Base-by-base conservation (phyloP, 1,284 basidiomycete genomes). In the Gymnopus androsaceus region DNA sequence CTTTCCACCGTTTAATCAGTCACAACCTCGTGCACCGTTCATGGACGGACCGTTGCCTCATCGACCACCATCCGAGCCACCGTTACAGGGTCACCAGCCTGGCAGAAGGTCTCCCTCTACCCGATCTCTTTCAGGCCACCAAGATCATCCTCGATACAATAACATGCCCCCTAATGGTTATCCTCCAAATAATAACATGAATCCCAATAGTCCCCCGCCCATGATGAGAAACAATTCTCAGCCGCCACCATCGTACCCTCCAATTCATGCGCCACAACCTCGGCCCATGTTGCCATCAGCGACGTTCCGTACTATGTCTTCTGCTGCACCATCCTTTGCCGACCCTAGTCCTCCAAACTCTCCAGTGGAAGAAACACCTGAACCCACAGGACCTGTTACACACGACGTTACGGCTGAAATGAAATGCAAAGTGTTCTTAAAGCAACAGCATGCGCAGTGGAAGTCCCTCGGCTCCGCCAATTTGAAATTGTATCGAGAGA, bases 371-470 rank as follows among this genome's bases (percentile, higher is more conserved):
- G 84, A 88, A 66, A 70, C 71, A 30, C 74, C 63, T 51, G 58
- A 69, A 21, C 73, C 80, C 1, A 71, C 78, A 15, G 92, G 88
- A 1, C 92, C 92, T 1, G 81, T 88, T 27, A 87, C 83, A 19
- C 85, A 90, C 6, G 77, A 83, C 11, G 77, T 98, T 49, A 84
- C 90, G 3, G 94, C 92, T n/a, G 87, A 94, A 67, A 98, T 97
- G 92, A 95, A 96, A 70, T 98, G 96, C 83, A 98, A 99, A 73
- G 88, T 98, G 31, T 99, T 98, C 77, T 76, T 97, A 54, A 91
- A 99, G 70, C 94, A 97, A 67, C 87, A 92, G 37, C 95, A 98
- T 69, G 88, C 89, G 23, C 94, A 98, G 70, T 99, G 97, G 97
- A 99, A 98, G 76, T 87, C 92, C 2, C 78, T 99, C 37, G 97